These are phyloP conservation scores for Talaromyces nanjingensis DNA, from an alignment of 495 filamentous ascomycete species.

Conservation along the genomic window DNA sequence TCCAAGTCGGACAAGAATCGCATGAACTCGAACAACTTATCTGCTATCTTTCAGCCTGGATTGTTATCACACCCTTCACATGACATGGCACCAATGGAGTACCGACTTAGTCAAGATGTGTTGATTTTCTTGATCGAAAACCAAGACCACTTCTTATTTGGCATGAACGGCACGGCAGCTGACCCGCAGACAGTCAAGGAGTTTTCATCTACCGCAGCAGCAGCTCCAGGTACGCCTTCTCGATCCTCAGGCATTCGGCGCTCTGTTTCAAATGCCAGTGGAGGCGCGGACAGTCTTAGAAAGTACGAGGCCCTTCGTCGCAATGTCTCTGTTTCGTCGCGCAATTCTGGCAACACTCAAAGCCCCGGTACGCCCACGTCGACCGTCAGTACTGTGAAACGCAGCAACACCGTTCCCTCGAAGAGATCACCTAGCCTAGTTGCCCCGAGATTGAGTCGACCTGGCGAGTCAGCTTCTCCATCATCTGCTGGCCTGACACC, in stretches of 20 bases:
- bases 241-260: slow-evolving; percentile 53
- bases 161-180: slow-evolving; percentile 86
- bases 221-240: slow-evolving; percentile 48
- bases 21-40: slow-evolving; percentile 90
- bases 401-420: slow-evolving; percentile 94
- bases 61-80: slow-evolving; percentile 90
- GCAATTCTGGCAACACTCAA: slow-evolving; percentile 61
- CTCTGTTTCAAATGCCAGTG: slow-evolving; percentile 81
- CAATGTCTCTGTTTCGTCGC: slow-evolving; percentile 71
- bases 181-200: slow-evolving; percentile 84
- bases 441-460: slow-evolving; percentile 46
- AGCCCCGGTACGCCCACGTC: slow-evolving; percentile 66
- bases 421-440: slow-evolving; percentile 74
- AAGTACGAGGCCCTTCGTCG: slow-evolving; percentile 66
- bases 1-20: slow-evolving; percentile 95
- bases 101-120: slow-evolving; percentile 92
- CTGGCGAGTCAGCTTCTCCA: slow-evolving; percentile 24
- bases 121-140: slow-evolving; percentile 98
- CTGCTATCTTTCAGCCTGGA: slow-evolving; percentile 98
- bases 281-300: slow-evolving; percentile 74
- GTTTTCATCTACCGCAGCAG: slow-evolving; percentile 58
- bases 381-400: slow-evolving; percentile 59
- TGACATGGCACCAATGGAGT: slow-evolving; percentile 90
- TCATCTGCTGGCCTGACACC: slow-evolving; percentile 26
- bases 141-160: slow-evolving; percentile 83